phyloP scores from a whole-genome alignment of 441 rosid genomes.

The Populus hybrid region DNA sequence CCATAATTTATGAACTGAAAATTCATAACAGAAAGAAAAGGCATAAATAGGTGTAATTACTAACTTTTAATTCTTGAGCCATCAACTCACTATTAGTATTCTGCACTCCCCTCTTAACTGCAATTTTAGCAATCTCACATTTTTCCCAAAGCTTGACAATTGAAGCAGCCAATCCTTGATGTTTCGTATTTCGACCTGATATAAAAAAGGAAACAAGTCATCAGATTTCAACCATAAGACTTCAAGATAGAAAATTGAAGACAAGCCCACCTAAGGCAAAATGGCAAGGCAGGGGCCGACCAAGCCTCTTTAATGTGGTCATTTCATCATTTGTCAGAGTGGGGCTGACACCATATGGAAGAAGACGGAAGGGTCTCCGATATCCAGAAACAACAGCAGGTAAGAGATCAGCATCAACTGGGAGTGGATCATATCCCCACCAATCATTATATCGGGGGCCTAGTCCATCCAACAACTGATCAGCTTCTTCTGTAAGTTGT shows the following conservation, averaged over 20 bases:
- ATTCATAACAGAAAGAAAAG: background rate
- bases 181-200: conserved; percentile 87
- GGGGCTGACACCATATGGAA: conserved; percentile 84
- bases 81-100: conserved; percentile 79
- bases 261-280: conserved; percentile 70
- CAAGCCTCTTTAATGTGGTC: conserved; percentile 90
- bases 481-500: conserved; percentile 74
- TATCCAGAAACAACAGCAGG: conserved; percentile 79
- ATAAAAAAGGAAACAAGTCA: conserved; percentile 18
- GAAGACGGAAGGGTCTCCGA: conserved; percentile 91
- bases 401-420: conserved; percentile 92
- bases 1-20: background rate
- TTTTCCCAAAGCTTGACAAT: conserved; percentile 94
- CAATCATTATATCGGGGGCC: conserved; percentile 92
- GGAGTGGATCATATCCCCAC: conserved; percentile 98
- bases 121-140: conserved; percentile 95
- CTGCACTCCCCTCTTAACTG: conserved; percentile 88
- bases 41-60: conserved; percentile 9
- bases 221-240: conserved; percentile 9
- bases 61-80: conserved; percentile 91
- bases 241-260: conserved; percentile 17
- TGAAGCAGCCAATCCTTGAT: conserved; percentile 86
- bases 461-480: conserved; percentile 74
- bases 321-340: conserved; percentile 89
- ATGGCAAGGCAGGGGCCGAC: conserved; percentile 89